Evolutionary conservation across 805 yeast species (phyloP), one percentile per base, ranked within the genome.

Genomic region (Komagataella mondaviorum): DNA sequence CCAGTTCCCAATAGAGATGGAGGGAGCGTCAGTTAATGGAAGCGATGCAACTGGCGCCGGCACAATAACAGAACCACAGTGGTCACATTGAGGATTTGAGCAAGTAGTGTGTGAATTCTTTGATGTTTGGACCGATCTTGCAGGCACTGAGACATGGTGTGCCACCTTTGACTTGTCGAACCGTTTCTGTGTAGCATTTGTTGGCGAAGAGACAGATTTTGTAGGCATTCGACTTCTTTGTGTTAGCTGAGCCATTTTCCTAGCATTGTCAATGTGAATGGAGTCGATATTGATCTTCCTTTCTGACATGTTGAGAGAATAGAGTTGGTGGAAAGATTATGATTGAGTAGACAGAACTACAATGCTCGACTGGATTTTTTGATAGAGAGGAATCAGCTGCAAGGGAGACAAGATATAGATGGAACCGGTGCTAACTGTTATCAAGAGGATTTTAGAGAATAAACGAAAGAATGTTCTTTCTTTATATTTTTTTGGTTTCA

Each of bases 1-100:
- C 97, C 97, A 91, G 51, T 81, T 78, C 50, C 76, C 75, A 3
- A 85, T 72, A 2, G 81, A 65, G 6, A 85, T 84, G n/a, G 86
- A 78, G 0, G 93, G 93, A 22, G 72, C 66, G 58, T 85, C 88
- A 45, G 69, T 70, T 10, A 81, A 57, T 0, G 93, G 95, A 52
- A 73, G 67, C 6, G 79, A 68, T 1, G 91, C 80, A 23, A 71
- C 72, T 2, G 93, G 95, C 0, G 88, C 74, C 0, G 95, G 93
- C n/a, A 84, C 83, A 6, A 85, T 83, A 44, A 84, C 86, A 3
- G 75, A 67, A 0, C 90, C 89, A 65, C 93, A 85, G 53, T 77
- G 77, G 2, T 60, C 66, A 60, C 91, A 85, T 57, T 58, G 63
- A 16, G 66, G 70, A 45, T 62, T 59, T 14, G 55, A 44, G 48